phyloP scores from a whole-genome alignment of 2,329 filamentous ascomycete species.

The Amauroascus verrucosus region DNA sequence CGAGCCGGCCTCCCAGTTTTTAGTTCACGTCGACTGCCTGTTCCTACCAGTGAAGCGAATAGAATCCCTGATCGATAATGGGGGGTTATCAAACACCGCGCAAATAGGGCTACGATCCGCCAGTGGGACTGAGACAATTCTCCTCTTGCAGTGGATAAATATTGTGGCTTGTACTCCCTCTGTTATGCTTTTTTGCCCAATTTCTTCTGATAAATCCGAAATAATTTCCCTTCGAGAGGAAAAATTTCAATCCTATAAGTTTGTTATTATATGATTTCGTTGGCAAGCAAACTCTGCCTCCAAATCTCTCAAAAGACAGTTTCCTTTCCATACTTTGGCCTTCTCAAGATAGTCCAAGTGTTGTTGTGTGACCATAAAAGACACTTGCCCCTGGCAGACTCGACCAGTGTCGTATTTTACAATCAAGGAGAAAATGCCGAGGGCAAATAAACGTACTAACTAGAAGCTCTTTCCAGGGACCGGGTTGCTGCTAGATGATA shows the following conservation, averaged over 20 bases:
- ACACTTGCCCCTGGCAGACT: slow-evolving; percentile 5
- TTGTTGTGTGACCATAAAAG: neutral
- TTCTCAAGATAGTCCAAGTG: neutral
- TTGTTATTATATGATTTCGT: no score
- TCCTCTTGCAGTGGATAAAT: neutral
- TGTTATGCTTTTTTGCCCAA: neutral
- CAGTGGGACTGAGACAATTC: slow-evolving; percentile 2
- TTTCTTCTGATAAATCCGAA: no score
- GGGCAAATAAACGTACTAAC: no score
- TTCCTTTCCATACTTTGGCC: no score
- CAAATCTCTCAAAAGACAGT: no score
- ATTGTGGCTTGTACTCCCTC: neutral
- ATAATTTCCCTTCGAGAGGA: no score
- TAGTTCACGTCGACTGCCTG: neutral
- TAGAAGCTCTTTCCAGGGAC: neutral
- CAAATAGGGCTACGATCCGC: slow-evolving; percentile 12
- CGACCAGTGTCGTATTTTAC: neutral
- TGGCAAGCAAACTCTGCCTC: no score
- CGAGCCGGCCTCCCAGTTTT: neutral
- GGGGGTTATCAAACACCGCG: neutral
- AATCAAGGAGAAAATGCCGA: no score
- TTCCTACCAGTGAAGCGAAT: neutral
- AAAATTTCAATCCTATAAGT: no score
- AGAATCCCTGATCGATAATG: slow-evolving; percentile 2
- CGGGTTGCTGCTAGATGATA: no score